A percentile compares a stretch with the other conserved stretches of the same genome.
phyloP scores from a whole-genome alignment of 257 asterid genomes.

The Anisodus acutangulus region DNA sequence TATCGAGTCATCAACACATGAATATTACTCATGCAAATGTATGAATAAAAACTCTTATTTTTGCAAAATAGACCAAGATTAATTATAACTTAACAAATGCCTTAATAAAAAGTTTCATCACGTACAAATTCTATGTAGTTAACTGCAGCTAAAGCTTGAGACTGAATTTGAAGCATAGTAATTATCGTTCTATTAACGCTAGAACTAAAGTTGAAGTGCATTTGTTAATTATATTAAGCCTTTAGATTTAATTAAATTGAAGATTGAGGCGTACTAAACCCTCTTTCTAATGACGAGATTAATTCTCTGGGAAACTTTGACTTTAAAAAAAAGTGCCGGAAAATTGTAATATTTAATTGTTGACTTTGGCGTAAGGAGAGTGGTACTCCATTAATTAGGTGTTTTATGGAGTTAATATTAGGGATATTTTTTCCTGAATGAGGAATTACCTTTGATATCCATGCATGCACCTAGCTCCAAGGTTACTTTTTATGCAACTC shows the following conservation, averaged over 20 bases:
- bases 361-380: constrained; percentile 23
- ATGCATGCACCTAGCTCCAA: constrained; percentile 22
- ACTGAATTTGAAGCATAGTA: neutral
- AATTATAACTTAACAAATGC: neutral
- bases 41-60: neutral
- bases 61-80: neutral
- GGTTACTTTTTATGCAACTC: neutral
- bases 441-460: neutral
- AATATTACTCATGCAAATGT: neutral
- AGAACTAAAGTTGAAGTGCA: neutral
- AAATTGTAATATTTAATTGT: neutral
- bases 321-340: neutral
- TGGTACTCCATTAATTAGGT: neutral
- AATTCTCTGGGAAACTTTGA: neutral
- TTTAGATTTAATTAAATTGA: neutral
- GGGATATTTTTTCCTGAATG: neutral
- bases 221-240: neutral
- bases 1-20: neutral
- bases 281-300: neutral
- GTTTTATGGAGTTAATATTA: neutral
- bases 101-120: neutral
- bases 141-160: neutral
- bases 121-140: neutral
- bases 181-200: neutral
- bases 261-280: neutral